A percentile compares a stretch with the other conserved stretches of the same genome.
Evolutionary conservation across 352 stramenopile species (phyloP).

Genomic region (Aphanomyces invadans): DNA sequence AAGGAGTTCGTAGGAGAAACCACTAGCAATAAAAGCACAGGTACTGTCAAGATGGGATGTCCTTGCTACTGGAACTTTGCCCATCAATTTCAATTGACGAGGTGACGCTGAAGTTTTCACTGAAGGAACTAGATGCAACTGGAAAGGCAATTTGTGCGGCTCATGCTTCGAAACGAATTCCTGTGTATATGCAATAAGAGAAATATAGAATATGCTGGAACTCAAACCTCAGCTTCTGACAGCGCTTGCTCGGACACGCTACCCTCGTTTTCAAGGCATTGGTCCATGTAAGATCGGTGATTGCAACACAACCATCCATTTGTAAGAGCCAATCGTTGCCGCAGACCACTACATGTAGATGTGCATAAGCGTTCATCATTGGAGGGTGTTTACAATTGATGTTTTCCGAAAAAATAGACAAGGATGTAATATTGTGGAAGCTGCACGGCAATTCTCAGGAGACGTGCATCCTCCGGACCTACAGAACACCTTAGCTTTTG

Average conservation of each 20-base stretch:
- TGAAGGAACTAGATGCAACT: no score
- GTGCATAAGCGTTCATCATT: neutral
- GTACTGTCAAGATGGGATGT: neutral
- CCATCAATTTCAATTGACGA: no score
- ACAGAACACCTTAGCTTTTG: neutral
- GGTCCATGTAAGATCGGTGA: neutral
- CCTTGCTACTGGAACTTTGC: no score
- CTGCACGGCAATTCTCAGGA: neutral
- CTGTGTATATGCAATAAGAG: no score
- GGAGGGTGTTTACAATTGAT: neutral
- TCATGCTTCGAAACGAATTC: no score
- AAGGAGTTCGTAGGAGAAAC: neutral
- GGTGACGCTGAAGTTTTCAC: no score
- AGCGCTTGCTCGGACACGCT: neutral
- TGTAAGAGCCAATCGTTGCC: neutral
- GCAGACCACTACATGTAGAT: conserved; percentile 1
- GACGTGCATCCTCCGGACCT: neutral
- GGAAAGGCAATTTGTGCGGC: no score
- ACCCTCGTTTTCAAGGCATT: neutral
- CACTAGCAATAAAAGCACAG: neutral
- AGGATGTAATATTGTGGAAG: neutral
- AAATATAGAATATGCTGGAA: no score
- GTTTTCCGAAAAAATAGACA: conserved; percentile 9
- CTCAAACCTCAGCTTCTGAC: neutral
- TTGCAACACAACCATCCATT: neutral